Conservation (phyloP, 2,329 filamentous ascomycete species). For the Sarocladium strictum region DNA sequence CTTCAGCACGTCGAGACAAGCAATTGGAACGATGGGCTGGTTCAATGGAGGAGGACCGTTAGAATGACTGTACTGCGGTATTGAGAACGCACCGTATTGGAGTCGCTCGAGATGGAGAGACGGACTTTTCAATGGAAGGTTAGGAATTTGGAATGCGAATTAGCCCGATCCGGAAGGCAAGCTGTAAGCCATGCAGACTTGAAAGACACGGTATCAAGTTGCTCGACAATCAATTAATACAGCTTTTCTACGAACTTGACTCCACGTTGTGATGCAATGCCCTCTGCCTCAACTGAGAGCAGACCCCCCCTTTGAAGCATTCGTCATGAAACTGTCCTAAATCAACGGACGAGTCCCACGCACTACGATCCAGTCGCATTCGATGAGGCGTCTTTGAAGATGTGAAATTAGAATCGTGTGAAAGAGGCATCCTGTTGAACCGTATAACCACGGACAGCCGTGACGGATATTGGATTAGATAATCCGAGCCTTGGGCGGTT, state of each 20-base stretch:
- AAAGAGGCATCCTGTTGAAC: too few relatives aligned
- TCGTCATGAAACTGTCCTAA: too few relatives aligned
- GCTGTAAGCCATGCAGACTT: constrained; percentile 3
- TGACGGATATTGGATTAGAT: too few relatives aligned
- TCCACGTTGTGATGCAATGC: background rate
- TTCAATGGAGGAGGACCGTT: background rate
- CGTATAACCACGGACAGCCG: too few relatives aligned
- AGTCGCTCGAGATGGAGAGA: constrained; percentile 7
- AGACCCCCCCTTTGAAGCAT: too few relatives aligned
- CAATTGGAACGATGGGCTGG: constrained; percentile 5
- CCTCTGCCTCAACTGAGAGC: too few relatives aligned
- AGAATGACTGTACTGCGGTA: background rate
- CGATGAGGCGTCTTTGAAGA: too few relatives aligned
- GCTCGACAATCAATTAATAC: constrained; percentile 9
- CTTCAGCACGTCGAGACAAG: background rate
- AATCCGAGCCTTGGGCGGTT: too few relatives aligned
- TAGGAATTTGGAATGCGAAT: background rate
- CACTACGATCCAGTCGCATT: too few relatives aligned
- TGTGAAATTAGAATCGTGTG: too few relatives aligned
- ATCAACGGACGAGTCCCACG: too few relatives aligned
- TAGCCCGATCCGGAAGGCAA: background rate
- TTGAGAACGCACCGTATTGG: background rate
- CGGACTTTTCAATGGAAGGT: constrained; percentile 6
- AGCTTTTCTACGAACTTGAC: constrained; percentile 1
- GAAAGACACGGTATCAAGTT: background rate